These are phyloP conservation scores for Eimeria necatrix DNA, from an alignment of 169 alveolate genomes.

Conservation along the genomic window DNA sequence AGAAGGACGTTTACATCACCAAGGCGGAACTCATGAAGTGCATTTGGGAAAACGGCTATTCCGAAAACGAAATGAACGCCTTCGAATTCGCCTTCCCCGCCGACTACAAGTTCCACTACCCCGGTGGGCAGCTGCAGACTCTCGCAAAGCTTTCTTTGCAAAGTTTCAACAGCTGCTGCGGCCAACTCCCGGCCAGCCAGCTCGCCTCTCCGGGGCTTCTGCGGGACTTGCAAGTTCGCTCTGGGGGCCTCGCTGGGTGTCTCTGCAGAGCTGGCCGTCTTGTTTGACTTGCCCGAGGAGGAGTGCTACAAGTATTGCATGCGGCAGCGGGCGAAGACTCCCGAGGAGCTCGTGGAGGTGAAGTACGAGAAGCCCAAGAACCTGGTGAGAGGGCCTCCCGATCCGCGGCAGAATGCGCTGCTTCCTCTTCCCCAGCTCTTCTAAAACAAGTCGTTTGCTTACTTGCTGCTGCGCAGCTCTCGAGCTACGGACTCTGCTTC, in stretches of 20 bases:
- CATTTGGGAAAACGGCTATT: conserved; percentile 92
- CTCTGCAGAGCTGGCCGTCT: conserved; percentile 87
- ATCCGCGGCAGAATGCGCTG: not conserved
- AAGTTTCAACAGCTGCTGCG: too few relatives aligned
- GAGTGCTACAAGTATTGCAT: conserved; percentile 92
- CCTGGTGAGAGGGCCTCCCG: conserved; percentile 71
- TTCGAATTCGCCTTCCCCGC: conserved; percentile 90
- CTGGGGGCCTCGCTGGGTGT: not conserved
- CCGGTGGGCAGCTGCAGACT: conserved; percentile 75
- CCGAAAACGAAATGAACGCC: conserved; percentile 91
- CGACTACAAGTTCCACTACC: conserved; percentile 92
- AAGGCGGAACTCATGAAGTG: conserved; percentile 89
- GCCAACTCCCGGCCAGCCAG: not conserved
- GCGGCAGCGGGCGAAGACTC: conserved; percentile 90
- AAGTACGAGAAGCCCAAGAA: conserved; percentile 88
- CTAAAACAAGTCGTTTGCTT: not conserved
- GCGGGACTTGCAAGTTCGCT: not conserved
- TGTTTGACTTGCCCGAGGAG: conserved; percentile 90
- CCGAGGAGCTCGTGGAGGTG: conserved; percentile 90
- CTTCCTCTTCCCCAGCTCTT: not conserved
- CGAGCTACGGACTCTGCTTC: conserved; percentile 92
- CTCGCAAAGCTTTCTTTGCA: too few relatives aligned
- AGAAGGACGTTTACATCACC: conserved; percentile 91
- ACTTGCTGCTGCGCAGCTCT: conserved; percentile 75
- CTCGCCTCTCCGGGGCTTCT: not conserved